These are phyloP conservation scores for Pseudonectria buxi DNA, from an alignment of 2,329 filamentous ascomycete genomes.

Conservation along the genomic window DNA sequence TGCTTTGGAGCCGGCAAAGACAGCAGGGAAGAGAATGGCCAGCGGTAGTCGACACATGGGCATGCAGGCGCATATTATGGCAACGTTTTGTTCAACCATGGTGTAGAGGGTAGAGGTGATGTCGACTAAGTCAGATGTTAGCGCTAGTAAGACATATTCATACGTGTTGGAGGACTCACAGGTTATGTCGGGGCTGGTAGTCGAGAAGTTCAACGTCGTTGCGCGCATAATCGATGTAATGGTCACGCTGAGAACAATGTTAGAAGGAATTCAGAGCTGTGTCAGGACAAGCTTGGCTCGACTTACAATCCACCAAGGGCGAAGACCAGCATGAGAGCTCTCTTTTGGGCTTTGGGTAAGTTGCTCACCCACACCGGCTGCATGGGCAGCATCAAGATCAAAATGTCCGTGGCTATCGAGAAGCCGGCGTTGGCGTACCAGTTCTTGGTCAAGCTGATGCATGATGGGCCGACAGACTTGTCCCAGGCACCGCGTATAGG, in stretches of 20 bases:
- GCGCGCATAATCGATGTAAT: slow-evolving; percentile 37
- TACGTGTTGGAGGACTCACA: slow-evolving; percentile 18
- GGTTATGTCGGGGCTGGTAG: slow-evolving; percentile 30
- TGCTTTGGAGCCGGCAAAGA: slow-evolving; percentile 20
- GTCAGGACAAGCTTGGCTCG: not conserved
- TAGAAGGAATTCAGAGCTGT: not conserved
- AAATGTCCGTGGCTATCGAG: slow-evolving; percentile 39
- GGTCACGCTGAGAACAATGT: slow-evolving; percentile 22
- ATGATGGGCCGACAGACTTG: slow-evolving; percentile 33
- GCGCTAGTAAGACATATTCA: not conserved
- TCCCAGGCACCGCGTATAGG: slow-evolving; percentile 43
- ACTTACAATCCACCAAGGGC: slow-evolving; percentile 36
- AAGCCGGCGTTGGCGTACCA: slow-evolving; percentile 45
- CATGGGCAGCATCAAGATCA: slow-evolving; percentile 41
- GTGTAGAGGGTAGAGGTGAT: slow-evolving; percentile 33
- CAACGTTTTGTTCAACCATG: slow-evolving; percentile 33
- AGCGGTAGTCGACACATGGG: slow-evolving; percentile 35
- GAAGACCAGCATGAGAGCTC: slow-evolving; percentile 36
- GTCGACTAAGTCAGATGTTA: slow-evolving; percentile 18
- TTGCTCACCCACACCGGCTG: slow-evolving; percentile 40
- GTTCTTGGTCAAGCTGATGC: slow-evolving; percentile 38
- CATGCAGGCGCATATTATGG: slow-evolving; percentile 33
- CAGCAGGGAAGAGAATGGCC: slow-evolving; percentile 28
- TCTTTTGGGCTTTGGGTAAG: slow-evolving; percentile 33
- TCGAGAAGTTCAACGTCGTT: slow-evolving; percentile 33